Evolutionary conservation across 75 land plant genomes (phyloP), one percentile per base, ranked within the genome.

Genomic region (Selaginella moellendorffii): DNA sequence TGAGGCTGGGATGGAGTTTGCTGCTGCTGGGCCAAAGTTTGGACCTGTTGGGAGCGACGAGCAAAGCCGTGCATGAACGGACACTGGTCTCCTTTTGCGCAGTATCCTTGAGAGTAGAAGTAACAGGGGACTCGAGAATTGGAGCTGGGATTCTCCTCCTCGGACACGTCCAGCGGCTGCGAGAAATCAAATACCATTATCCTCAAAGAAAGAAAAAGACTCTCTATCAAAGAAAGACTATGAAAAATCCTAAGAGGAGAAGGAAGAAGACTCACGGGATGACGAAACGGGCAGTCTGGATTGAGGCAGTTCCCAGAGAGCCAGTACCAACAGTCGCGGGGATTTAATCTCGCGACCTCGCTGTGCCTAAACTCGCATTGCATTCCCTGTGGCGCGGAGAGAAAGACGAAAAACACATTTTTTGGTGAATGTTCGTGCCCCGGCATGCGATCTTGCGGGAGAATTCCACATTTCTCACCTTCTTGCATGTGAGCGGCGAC

Each of bases 261-360:
- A 36, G 46, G 46, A 36, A 36, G 14, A 36, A 36, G 5, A 71
- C 86, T 75, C 36, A 86, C 90, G 18, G 90, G 90, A 75, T 90
- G 97, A 26, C 87, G 76, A 64, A 90, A 90, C 22, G 76, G 67
- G 68, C 97, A 90, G 18, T 68, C 61, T 25, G 81, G 79, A 68
- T 83, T 83, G 25, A 81, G 24, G 64, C 97, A 90, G 29, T 52
- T 83, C 9, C 88, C 88, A 27, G 54, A 23, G 20, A 87, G 29
- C 97, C 97, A 90, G 54, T 82, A 90, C 83, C 88, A 82, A 67
- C 97, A 90, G 63, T 86, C 84, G 66, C 88, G 78, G 1, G 92
- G 92, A 62, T 90, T 86, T 29, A 82, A 42, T 70, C 92, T 72
- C 0, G 97, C 97, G 54, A 31, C 68, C 31, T 87, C 92, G 71